A percentile compares a stretch with the other conserved stretches of the same genome.
Evolutionary conservation across 1,284 basidiomycete genomes (phyloP).

Genomic region (Vanrija sp.): DNA sequence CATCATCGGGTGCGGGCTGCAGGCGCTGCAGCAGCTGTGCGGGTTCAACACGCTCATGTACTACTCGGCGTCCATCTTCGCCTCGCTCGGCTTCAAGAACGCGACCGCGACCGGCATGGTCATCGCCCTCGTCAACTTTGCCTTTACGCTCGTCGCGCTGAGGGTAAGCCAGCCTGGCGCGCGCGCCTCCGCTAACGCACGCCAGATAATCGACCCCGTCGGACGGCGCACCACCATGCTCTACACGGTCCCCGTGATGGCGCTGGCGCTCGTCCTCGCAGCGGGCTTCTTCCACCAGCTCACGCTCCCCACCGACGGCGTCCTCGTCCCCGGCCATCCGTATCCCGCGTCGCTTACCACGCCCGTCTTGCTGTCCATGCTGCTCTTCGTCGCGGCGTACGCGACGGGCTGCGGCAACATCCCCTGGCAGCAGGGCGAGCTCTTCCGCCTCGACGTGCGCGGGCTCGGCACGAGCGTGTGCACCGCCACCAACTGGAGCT

Average conservation of each 20-base stretch:
- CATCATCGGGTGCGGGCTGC: conserved; percentile 71
- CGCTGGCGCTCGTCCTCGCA: conserved; percentile 64
- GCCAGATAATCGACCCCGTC: conserved; percentile 65
- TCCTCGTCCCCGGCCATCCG: conserved; percentile 60
- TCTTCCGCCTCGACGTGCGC: conserved; percentile 73
- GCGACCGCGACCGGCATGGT: conserved; percentile 74
- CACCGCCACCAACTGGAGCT: conserved; percentile 74
- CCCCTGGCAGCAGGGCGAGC: conserved; percentile 82
- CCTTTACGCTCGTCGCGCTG: conserved; percentile 75
- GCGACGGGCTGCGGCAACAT: conserved; percentile 73
- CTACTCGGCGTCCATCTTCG: conserved; percentile 67
- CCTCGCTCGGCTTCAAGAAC: conserved; percentile 73
- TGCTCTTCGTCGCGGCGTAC: conserved; percentile 76
- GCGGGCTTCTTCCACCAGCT: conserved; percentile 71
- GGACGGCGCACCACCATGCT: conserved; percentile 74
- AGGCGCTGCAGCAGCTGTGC: conserved; percentile 76
- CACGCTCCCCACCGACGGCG: conserved; percentile 63
- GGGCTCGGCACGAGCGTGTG: conserved; percentile 74
- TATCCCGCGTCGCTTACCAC: conserved; percentile 66
- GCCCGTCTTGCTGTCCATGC: conserved; percentile 71
- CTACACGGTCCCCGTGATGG: conserved; percentile 71
- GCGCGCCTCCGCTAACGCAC: too few relatives aligned
- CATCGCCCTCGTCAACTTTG: conserved; percentile 72
- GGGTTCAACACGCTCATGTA: conserved; percentile 74
- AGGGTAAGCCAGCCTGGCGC: too few relatives aligned